These are phyloP conservation scores for Hypoxylon trugodes DNA, from an alignment of 495 filamentous ascomycete genomes.

Conservation along the genomic window DNA sequence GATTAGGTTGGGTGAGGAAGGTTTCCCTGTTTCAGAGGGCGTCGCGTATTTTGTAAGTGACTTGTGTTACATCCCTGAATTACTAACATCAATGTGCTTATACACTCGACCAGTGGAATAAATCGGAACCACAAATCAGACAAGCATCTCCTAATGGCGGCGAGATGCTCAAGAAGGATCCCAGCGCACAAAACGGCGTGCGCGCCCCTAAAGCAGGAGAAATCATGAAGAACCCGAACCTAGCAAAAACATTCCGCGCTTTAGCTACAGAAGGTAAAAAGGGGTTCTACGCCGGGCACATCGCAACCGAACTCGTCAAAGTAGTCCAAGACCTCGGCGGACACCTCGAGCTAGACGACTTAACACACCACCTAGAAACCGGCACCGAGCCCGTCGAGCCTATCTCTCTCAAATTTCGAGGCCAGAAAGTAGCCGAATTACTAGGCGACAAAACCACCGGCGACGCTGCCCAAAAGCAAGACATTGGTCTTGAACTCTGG, in stretches of 20 bases:
- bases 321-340: conserved; percentile 80
- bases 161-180: conserved; percentile 84
- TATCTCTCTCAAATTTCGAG: conserved; percentile 80
- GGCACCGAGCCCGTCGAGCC: conserved; percentile 83
- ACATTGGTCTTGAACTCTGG: conserved; percentile 76
- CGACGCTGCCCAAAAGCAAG: conserved; percentile 38
- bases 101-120: conserved; percentile 31
- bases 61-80: too few relatives aligned
- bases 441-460: conserved; percentile 53
- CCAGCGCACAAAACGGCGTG: conserved; percentile 66
- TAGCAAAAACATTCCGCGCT: conserved; percentile 83
- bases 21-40: conserved; percentile 87
- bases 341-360: conserved; percentile 79
- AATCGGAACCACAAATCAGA: conserved; percentile 58
- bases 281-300: conserved; percentile 88
- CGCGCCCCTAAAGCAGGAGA: conserved; percentile 84
- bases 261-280: conserved; percentile 83
- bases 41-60: conserved; percentile 72
- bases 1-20: conserved; percentile 86
- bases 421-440: conserved; percentile 64
- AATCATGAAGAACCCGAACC: conserved; percentile 82
- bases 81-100: neutral
- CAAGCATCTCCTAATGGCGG: conserved; percentile 80
- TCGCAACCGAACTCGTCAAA: conserved; percentile 82
- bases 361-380: conserved; percentile 74